Conservation (phyloP, 2,329 filamentous ascomycete species). For the Clonostachys solani region DNA sequence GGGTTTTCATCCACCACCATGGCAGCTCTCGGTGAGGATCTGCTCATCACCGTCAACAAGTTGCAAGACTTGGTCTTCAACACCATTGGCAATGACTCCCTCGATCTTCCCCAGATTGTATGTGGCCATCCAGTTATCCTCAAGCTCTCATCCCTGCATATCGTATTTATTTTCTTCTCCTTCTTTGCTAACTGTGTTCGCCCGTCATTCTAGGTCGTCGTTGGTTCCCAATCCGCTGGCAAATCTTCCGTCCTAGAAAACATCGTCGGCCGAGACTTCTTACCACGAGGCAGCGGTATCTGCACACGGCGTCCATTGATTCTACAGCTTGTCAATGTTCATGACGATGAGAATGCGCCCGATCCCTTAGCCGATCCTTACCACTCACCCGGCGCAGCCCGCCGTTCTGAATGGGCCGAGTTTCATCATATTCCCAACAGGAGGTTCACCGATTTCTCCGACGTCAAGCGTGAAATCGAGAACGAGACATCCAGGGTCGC, state of each 20-base stretch:
- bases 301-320: conserved; percentile 93
- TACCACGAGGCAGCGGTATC: conserved; percentile 94
- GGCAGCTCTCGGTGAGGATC: conserved; percentile 92
- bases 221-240: conserved; percentile 95
- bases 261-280: conserved; percentile 95
- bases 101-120: conserved; percentile 98
- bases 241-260: conserved; percentile 99
- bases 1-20: conserved; percentile 43
- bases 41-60: conserved; percentile 95
- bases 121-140: conserved; percentile 21
- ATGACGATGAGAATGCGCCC: conserved; percentile 64
- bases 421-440: conserved; percentile 93
- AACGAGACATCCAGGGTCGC: conserved; percentile 89
- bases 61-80: conserved; percentile 99
- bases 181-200: conserved; percentile 1
- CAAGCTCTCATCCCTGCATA: not conserved
- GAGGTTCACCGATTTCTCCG: conserved; percentile 84
- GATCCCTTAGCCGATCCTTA: conserved; percentile 69
- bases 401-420: conserved; percentile 78
- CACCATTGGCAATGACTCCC: conserved; percentile 97
- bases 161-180: not conserved
- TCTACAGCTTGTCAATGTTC: conserved; percentile 96
- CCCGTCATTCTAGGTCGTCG: conserved; percentile 68
- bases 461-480: conserved; percentile 95
- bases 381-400: conserved; percentile 67